A percentile compares a stretch with the other conserved stretches of the same genome.
These are phyloP conservation scores for Talaromyces verruculosus DNA, from an alignment of 2,329 filamentous ascomycete genomes.

Conservation along the genomic window DNA sequence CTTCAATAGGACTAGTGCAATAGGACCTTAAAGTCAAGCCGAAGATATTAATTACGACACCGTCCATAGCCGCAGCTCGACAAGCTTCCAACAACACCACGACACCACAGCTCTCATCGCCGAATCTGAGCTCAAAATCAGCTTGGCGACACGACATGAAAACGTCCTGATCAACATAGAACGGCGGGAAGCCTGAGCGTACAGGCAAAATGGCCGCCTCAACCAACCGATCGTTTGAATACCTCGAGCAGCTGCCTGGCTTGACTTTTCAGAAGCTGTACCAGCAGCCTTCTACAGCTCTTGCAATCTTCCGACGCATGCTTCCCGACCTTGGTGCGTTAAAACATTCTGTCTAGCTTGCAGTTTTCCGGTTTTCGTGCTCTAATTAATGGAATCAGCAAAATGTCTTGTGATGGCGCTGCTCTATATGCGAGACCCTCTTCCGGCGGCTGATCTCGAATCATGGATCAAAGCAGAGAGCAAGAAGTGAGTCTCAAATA, in stretches of 20 bases:
- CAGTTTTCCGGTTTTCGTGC: neutral
- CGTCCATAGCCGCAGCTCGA: neutral
- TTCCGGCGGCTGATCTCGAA: conserved; percentile 78
- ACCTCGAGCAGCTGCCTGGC: conserved; percentile 86
- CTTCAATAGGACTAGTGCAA: neutral
- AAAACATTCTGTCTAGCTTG: neutral
- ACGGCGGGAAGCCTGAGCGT: conserved; percentile 24
- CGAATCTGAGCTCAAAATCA: neutral
- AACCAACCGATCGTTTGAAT: conserved; percentile 71
- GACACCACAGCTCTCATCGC: neutral
- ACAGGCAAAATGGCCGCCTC: conserved; percentile 54
- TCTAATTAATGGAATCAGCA: conserved; percentile 51
- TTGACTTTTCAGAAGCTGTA: conserved; percentile 90
- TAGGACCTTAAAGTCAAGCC: neutral
- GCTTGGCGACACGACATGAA: conserved; percentile 27
- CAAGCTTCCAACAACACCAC: neutral
- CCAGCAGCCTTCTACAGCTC: conserved; percentile 89
- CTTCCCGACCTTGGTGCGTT: conserved; percentile 78
- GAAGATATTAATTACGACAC: conserved; percentile 9
- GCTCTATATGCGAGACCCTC: conserved; percentile 81
- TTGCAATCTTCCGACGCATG: conserved; percentile 97
- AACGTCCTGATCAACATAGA: conserved; percentile 29
- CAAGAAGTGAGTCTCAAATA: conserved; percentile 47
- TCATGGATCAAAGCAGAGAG: conserved; percentile 75
- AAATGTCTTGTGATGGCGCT: conserved; percentile 96